phyloP scores from a whole-genome alignment of 192 early-diverging fungal species.

The Coemansia reversa region DNA sequence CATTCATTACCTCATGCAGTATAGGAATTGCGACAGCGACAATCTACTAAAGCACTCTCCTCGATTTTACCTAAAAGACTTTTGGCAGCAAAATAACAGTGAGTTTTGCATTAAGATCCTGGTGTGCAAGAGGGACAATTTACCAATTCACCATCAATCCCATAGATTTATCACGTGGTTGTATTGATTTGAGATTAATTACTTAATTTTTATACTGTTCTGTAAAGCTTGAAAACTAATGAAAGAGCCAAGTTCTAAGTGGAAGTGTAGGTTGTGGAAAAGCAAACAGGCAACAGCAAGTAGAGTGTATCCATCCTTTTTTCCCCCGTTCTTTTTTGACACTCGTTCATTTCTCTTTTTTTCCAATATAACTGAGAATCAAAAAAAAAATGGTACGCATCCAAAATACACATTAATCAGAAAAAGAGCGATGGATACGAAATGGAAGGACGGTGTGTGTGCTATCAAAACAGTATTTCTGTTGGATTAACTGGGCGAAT shows the following conservation, averaged over 20 bases:
- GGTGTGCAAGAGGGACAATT: background rate
- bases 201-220: background rate
- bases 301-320: background rate
- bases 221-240: background rate
- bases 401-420: background rate
- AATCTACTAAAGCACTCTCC: background rate
- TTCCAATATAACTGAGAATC: background rate
- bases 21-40: background rate
- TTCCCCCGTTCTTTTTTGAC: background rate
- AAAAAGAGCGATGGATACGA: background rate
- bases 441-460: background rate
- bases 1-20: background rate
- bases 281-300: background rate
- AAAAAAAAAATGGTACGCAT: background rate
- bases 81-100: background rate
- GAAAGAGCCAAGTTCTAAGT: background rate
- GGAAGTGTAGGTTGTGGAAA: background rate
- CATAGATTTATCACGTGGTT: background rate
- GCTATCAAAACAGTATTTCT: background rate
- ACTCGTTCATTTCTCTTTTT: background rate
- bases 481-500: background rate
- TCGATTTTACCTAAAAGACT: background rate
- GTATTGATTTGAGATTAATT: background rate
- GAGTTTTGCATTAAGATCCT: background rate
- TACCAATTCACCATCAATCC: background rate